These are phyloP conservation scores for Daldinia grandis DNA, from an alignment of 495 filamentous ascomycete genomes.

Conservation along the genomic window DNA sequence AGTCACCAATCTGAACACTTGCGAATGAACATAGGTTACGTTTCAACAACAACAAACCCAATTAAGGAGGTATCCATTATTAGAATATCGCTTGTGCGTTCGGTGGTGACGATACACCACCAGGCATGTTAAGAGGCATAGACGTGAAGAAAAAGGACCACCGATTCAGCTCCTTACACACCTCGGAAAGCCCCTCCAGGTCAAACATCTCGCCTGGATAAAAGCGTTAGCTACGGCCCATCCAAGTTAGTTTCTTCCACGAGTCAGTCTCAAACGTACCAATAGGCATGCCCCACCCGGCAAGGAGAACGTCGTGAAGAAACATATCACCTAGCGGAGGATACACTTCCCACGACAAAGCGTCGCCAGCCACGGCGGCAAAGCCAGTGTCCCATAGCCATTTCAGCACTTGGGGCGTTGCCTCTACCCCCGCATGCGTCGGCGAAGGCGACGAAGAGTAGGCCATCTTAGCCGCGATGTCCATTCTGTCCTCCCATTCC, in stretches of 20 bases:
- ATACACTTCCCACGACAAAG: constrained; percentile 57
- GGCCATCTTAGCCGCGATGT: constrained; percentile 43
- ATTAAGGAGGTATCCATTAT: background rate
- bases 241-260: background rate
- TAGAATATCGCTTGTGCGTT: constrained; percentile 54
- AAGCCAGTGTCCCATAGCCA: constrained; percentile 63
- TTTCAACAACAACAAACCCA: background rate
- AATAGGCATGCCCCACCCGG: constrained; percentile 64
- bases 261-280: constrained; percentile 36
- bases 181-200: constrained; percentile 56
- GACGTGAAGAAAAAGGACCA: constrained; percentile 58
- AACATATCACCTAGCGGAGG: constrained; percentile 41
- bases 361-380: constrained; percentile 59
- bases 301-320: constrained; percentile 61
- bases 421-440: constrained; percentile 53
- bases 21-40: background rate
- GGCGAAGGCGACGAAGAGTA: constrained; percentile 47
- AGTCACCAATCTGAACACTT: background rate
- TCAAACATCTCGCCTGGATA: constrained; percentile 60
- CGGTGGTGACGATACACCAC: constrained; percentile 54
- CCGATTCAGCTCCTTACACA: constrained; percentile 50
- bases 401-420: constrained; percentile 51
- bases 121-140: constrained; percentile 56
- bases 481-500: constrained; percentile 51
- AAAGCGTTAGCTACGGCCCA: background rate